A percentile compares a stretch with the other conserved stretches of the same genome.
Conservation (phyloP, 2,329 filamentous ascomycete genomes). For the Purpureocillium lavendulum region DNA sequence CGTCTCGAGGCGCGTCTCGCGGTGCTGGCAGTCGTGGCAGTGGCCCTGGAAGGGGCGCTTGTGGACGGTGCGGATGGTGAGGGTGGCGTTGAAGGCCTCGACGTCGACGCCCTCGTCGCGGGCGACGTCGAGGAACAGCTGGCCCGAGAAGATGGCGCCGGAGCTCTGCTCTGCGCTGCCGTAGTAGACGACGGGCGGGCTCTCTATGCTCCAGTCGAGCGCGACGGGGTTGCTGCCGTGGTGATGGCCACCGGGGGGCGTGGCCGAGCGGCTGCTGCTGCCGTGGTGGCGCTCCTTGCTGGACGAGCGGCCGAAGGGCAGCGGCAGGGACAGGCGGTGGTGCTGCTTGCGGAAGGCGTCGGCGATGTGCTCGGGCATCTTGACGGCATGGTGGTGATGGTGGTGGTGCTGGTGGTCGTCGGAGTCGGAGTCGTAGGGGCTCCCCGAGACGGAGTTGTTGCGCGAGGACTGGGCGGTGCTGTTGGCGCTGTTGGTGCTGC, state of each 20-base stretch:
- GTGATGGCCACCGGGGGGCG: not conserved
- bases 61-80: conserved; percentile 63
- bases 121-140: conserved; percentile 61
- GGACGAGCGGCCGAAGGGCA: conserved; percentile 24
- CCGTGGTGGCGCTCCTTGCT: no score
- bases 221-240: conserved; percentile 12
- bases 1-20: conserved; percentile 64
- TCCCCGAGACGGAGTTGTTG: conserved; percentile 20
- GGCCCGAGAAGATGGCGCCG: conserved; percentile 78
- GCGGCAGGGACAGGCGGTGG: conserved; percentile 25
- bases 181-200: conserved; percentile 78
- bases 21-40: conserved; percentile 67
- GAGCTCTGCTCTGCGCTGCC: conserved; percentile 66
- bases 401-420: conserved; percentile 17
- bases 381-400: conserved; percentile 16
- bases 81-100: conserved; percentile 62
- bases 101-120: conserved; percentile 59
- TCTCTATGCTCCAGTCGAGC: conserved; percentile 63
- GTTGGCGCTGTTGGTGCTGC: conserved; percentile 19
- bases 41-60: conserved; percentile 76
- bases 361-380: conserved; percentile 26
- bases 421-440: conserved; percentile 25
- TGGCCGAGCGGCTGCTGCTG: no score
- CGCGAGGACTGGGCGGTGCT: conserved; percentile 17
- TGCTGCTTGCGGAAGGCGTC: conserved; percentile 30